Evolutionary conservation across 768 basidiomycete genomes (phyloP).

Genomic region (Boletus sp.): DNA sequence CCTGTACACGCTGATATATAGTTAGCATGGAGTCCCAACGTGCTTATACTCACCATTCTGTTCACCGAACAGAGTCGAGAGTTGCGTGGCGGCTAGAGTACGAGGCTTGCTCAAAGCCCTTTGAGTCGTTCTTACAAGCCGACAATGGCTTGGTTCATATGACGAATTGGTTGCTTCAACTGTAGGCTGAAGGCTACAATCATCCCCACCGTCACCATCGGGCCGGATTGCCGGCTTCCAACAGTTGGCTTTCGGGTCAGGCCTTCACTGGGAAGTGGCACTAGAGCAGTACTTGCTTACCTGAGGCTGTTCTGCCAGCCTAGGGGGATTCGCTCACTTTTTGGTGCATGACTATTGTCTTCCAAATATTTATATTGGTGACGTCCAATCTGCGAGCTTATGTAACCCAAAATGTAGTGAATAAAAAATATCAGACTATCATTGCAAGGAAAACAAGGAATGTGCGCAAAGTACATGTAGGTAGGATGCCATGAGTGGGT

Average conservation of each 20-base stretch:
- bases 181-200: background rate
- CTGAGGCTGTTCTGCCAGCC: too few relatives aligned
- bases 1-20: background rate
- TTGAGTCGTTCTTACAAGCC: background rate
- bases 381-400: background rate
- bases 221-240: background rate
- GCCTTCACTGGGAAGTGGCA: too few relatives aligned
- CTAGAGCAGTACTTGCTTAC: too few relatives aligned
- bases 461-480: constrained; percentile 19
- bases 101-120: background rate
- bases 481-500: constrained; percentile 16
- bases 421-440: background rate
- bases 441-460: constrained; percentile 9
- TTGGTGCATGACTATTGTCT: background rate
- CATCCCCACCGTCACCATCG: background rate
- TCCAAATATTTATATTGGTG: background rate
- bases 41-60: background rate
- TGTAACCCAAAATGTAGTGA: background rate
- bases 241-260: too few relatives aligned
- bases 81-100: background rate
- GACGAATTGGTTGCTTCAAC: background rate
- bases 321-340: background rate
- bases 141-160: background rate
- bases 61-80: background rate
- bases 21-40: background rate